Conservation (phyloP, 23 red algal species). For the Cyanidium caldarium region DNA sequence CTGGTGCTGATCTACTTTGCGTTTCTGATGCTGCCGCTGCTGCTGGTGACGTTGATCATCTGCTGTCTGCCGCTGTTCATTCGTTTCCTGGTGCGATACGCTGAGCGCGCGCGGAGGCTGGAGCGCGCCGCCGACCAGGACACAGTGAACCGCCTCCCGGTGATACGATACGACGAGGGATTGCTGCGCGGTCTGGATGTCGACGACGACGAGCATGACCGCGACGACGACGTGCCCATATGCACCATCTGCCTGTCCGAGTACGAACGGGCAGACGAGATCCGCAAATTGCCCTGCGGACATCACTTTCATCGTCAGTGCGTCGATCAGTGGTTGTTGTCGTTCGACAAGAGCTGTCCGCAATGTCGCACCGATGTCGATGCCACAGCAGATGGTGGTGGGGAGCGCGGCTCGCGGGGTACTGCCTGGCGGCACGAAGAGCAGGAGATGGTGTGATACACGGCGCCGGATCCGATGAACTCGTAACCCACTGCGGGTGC, state of each 20-base stretch:
- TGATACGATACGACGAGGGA: neutral
- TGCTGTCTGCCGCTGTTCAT: constrained; percentile 94
- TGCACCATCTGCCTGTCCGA: constrained; percentile 86
- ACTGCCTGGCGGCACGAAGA: too few relatives aligned
- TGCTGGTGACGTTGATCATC: constrained; percentile 74
- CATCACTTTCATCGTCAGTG: constrained; percentile 89
- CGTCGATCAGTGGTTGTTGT: constrained; percentile 72
- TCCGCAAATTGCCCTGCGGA: constrained; percentile 49
- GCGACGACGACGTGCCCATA: constrained; percentile 44
- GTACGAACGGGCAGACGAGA: constrained; percentile 43
- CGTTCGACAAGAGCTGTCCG: constrained; percentile 81
- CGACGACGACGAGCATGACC: neutral
- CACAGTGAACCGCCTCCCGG: constrained; percentile 41
- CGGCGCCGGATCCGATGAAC: too few relatives aligned
- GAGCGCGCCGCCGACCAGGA: constrained; percentile 43
- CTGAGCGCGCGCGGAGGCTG: constrained; percentile 48
- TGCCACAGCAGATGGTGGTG: too few relatives aligned
- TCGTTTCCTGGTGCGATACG: constrained; percentile 71
- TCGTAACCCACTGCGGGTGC: too few relatives aligned
- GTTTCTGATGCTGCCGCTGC: constrained; percentile 75
- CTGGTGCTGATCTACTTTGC: constrained; percentile 87
- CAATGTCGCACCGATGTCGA: constrained; percentile 93
- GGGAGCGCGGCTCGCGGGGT: too few relatives aligned
- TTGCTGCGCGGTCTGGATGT: too few relatives aligned
- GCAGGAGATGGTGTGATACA: too few relatives aligned